These are phyloP conservation scores for Tetrapyrgos nigripes DNA, from an alignment of 1,284 basidiomycete species.

Conservation along the genomic window DNA sequence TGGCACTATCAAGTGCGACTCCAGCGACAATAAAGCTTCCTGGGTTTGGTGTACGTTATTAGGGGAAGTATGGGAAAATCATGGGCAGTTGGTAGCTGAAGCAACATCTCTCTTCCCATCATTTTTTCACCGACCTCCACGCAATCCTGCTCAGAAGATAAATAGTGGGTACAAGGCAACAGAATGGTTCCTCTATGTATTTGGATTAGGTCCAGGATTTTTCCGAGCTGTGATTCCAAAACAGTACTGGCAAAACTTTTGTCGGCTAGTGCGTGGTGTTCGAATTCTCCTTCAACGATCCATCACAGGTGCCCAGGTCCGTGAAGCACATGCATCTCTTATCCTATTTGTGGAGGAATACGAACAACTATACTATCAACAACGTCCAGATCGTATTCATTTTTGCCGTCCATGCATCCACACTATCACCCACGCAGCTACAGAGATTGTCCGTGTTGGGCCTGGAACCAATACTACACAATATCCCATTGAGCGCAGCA, in stretches of 20 bases:
- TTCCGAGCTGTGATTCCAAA: conserved; percentile 31
- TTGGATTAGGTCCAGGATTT: conserved; percentile 35
- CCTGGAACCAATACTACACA: conserved; percentile 30
- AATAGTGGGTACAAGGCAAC: conserved; percentile 42
- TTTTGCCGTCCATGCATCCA: conserved; percentile 39
- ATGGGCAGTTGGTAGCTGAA: conserved; percentile 34
- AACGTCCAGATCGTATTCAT: conserved; percentile 31
- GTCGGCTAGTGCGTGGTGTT: conserved; percentile 29
- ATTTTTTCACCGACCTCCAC: conserved; percentile 38
- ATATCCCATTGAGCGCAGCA: conserved; percentile 24
- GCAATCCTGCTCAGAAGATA: conserved; percentile 41
- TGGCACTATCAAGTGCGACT: conserved; percentile 29
- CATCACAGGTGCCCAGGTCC: conserved; percentile 19
- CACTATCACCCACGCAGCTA: conserved; percentile 27
- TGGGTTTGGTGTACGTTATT: conserved; percentile 42
- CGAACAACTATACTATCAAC: conserved; percentile 33
- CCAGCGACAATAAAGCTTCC: conserved; percentile 18
- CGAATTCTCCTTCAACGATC: conserved; percentile 26
- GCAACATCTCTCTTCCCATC: conserved; percentile 36
- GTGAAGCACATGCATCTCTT: conserved; percentile 18
- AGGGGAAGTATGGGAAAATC: conserved; percentile 31
- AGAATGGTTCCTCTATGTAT: conserved; percentile 40
- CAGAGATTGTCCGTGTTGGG: conserved; percentile 31
- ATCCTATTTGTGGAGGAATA: conserved; percentile 31
- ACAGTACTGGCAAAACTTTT: conserved; percentile 31